These are phyloP conservation scores for Candolleomyces aberdarensis DNA, from an alignment of 768 basidiomycete genomes.

Conservation along the genomic window DNA sequence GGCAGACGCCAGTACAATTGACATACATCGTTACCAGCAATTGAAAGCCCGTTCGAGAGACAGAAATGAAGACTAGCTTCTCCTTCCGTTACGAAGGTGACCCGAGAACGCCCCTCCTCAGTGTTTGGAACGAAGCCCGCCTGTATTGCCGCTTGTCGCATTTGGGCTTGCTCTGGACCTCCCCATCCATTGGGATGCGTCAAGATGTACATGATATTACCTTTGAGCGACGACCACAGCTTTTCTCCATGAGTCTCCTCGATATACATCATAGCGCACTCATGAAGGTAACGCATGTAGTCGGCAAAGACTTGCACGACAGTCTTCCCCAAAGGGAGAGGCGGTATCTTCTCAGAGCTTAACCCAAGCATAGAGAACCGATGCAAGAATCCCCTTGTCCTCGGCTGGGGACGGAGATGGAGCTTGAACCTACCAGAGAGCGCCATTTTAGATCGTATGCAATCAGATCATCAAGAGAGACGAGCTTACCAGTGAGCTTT, in stretches of 20 bases:
- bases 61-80: slow-evolving; percentile 59
- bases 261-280: slow-evolving; percentile 45
- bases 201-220: slow-evolving; percentile 44
- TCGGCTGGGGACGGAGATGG: slow-evolving; percentile 9
- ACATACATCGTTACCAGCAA: slow-evolving; percentile 19
- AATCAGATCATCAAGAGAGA: neutral
- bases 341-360: slow-evolving; percentile 19
- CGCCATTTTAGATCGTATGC: neutral
- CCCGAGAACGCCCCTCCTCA: slow-evolving; percentile 30
- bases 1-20: too few species aligned
- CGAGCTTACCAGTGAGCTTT: slow-evolving; percentile 12
- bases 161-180: slow-evolving; percentile 48
- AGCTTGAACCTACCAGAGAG: slow-evolving; percentile 25
- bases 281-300: slow-evolving; percentile 45
- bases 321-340: slow-evolving; percentile 39
- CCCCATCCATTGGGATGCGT: slow-evolving; percentile 65
- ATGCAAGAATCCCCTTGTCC: neutral
- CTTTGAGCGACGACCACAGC: slow-evolving; percentile 42
- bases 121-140: slow-evolving; percentile 47
- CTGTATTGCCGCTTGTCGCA: slow-evolving; percentile 46
- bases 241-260: slow-evolving; percentile 41
- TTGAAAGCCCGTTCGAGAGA: slow-evolving; percentile 40
- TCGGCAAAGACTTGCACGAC: slow-evolving; percentile 42
- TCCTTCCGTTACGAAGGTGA: slow-evolving; percentile 56
- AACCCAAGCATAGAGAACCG: neutral